These are phyloP conservation scores for Polytrichum formosum DNA, from an alignment of 225 moss, liverwort and hornwort species.

Conservation along the genomic window DNA sequence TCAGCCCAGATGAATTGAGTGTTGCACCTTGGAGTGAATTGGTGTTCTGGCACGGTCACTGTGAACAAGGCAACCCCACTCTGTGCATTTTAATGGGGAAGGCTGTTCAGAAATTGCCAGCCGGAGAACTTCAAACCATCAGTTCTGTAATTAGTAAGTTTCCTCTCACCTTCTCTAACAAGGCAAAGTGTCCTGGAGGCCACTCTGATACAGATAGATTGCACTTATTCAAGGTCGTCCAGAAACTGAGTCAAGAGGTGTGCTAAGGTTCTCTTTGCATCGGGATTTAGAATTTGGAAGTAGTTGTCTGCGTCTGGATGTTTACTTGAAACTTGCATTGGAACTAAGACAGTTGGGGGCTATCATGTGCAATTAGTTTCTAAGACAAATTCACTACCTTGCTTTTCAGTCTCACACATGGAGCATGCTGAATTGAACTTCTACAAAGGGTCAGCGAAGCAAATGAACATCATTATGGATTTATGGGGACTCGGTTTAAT, in stretches of 20 bases:
- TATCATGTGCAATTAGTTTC: background rate
- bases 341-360: no score
- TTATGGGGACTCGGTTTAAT: constrained; percentile 68
- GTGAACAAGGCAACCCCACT: constrained; percentile 71
- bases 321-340: no score
- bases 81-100: constrained; percentile 66
- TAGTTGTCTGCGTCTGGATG: no score
- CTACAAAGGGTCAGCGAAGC: constrained; percentile 59
- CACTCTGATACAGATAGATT: no score
- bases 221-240: no score
- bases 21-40: constrained; percentile 55
- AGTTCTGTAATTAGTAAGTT: constrained; percentile 65
- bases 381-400: background rate
- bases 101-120: constrained; percentile 62
- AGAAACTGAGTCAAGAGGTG: no score
- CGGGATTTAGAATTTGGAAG: no score
- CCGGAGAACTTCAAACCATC: constrained; percentile 52
- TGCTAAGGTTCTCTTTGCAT: no score
- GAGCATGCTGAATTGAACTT: constrained; percentile 72
- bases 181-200: no score
- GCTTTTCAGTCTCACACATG: constrained; percentile 67
- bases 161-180: background rate
- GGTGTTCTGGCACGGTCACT: constrained; percentile 84
- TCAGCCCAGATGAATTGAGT: constrained; percentile 42
- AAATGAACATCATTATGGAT: constrained; percentile 84